Evolutionary conservation across 2,329 filamentous ascomycete species (phyloP).

Genomic region (Sporothrix humicola): DNA sequence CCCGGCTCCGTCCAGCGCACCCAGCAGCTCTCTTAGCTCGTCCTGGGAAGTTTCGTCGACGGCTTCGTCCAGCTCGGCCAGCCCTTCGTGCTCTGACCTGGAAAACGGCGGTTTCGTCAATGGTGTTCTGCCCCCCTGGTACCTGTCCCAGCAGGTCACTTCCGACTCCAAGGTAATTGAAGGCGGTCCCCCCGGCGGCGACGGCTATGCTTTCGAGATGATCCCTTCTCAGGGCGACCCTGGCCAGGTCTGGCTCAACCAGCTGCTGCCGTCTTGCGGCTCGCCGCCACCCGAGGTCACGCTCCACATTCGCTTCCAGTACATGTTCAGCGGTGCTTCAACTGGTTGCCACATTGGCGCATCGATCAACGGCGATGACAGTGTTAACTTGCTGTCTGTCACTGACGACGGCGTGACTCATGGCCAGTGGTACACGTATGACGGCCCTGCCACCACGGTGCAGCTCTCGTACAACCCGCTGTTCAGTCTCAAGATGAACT

Average conservation of each 20-base stretch:
- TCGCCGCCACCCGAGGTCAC: not conserved
- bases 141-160: not conserved
- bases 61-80: not conserved
- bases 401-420: not conserved
- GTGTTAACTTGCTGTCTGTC: not conserved
- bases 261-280: not conserved
- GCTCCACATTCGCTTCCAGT: not conserved
- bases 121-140: not conserved
- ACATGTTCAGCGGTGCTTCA: not conserved
- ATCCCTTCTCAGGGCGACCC: not conserved
- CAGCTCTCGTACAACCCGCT: constrained; percentile 1
- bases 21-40: not conserved
- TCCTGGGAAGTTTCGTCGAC: not conserved
- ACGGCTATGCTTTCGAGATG: constrained; percentile 1
- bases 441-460: not conserved
- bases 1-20: not conserved
- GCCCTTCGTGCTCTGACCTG: not conserved
- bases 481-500: not conserved
- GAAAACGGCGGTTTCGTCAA: not conserved
- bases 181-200: not conserved
- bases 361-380: not conserved
- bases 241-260: not conserved
- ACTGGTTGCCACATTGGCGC: not conserved
- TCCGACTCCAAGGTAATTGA: not conserved
- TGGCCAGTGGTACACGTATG: not conserved